Conservation (phyloP, 2,329 filamentous ascomycete species). For the Fusarium proliferatum region DNA sequence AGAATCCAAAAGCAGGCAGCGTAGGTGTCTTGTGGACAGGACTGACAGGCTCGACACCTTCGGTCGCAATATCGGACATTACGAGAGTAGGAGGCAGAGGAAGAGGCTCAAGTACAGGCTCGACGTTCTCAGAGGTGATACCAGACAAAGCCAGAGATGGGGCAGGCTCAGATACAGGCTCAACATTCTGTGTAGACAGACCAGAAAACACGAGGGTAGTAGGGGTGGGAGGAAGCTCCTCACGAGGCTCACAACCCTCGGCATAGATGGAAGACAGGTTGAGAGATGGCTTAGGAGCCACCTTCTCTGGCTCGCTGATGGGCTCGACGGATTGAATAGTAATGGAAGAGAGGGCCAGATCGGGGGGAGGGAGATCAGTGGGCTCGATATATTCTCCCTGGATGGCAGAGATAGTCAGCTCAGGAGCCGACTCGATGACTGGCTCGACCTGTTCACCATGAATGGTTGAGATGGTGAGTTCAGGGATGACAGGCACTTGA, state of each 20-base stretch:
- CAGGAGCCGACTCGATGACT: slow-evolving; percentile 21
- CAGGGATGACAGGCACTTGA: slow-evolving; percentile 19
- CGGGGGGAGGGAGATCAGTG: slow-evolving; percentile 29
- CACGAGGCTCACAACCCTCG: slow-evolving; percentile 50
- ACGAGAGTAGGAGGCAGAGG: slow-evolving; percentile 46
- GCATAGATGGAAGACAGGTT: slow-evolving; percentile 47
- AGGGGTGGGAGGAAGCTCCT: slow-evolving; percentile 42
- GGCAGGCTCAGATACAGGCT: slow-evolving; percentile 47
- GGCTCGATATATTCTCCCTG: slow-evolving; percentile 43
- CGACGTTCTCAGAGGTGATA: slow-evolving; percentile 51
- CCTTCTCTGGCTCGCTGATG: slow-evolving; percentile 49
- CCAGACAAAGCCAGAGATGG: slow-evolving; percentile 30
- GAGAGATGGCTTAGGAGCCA: slow-evolving; percentile 45
- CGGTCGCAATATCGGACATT: slow-evolving; percentile 51
- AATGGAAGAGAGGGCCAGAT: slow-evolving; percentile 47
- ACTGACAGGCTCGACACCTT: slow-evolving; percentile 55
- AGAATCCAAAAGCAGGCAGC: slow-evolving; percentile 54
- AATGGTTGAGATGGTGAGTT: slow-evolving; percentile 28
- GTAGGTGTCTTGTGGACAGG: slow-evolving; percentile 41
- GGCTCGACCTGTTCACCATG: slow-evolving; percentile 43
- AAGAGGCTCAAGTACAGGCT: slow-evolving; percentile 45
- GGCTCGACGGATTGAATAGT: slow-evolving; percentile 46
- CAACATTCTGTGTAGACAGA: slow-evolving; percentile 52
- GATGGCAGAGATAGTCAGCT: slow-evolving; percentile 39
- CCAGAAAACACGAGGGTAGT: slow-evolving; percentile 49